A percentile compares a stretch with the other conserved stretches of the same genome.
Conservation (phyloP, 2,329 filamentous ascomycete genomes). For the Paracorniculantispora psalliotae region DNA sequence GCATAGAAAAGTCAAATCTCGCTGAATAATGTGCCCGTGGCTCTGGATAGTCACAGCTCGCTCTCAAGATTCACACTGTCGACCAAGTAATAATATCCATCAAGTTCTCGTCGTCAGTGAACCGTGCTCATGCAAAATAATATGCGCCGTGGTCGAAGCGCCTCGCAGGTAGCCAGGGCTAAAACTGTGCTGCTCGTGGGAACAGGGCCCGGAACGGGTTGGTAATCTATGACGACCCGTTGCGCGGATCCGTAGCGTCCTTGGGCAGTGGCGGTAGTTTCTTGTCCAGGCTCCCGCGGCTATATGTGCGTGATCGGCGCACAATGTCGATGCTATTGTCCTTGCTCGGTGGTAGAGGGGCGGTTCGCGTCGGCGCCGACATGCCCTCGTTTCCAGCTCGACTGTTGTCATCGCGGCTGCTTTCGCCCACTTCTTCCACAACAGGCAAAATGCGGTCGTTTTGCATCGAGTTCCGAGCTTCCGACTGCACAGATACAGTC, state of each 20-base stretch:
- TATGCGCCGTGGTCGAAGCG: background rate
- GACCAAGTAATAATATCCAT: slow-evolving; percentile 3
- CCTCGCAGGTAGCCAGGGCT: background rate
- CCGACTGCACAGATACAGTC: slow-evolving; percentile 23
- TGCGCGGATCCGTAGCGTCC: background rate
- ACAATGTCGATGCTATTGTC: slow-evolving; percentile 8
- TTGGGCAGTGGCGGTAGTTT: slow-evolving; percentile 27
- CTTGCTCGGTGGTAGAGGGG: slow-evolving; percentile 31
- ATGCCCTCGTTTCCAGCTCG: slow-evolving; percentile 31
- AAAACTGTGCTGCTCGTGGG: background rate
- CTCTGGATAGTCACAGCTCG: background rate
- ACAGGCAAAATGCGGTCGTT: slow-evolving; percentile 64
- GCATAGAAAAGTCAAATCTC: slow-evolving; percentile 13
- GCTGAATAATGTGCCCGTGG: slow-evolving; percentile 7
- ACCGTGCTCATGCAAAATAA: background rate
- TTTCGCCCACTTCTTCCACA: slow-evolving; percentile 85
- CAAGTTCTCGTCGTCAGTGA: background rate
- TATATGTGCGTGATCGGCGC: slow-evolving; percentile 1
- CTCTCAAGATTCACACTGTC: background rate
- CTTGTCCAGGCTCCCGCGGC: slow-evolving; percentile 30
- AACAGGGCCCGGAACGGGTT: slow-evolving; percentile 4
- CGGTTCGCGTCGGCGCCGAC: slow-evolving; percentile 40
- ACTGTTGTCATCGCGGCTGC: slow-evolving; percentile 43
- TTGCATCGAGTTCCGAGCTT: slow-evolving; percentile 50
- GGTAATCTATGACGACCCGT: slow-evolving; percentile 7